A percentile compares a stretch with the other conserved stretches of the same genome.
phyloP scores from a whole-genome alignment of 768 basidiomycete species.

The Tricholoma sp. region DNA sequence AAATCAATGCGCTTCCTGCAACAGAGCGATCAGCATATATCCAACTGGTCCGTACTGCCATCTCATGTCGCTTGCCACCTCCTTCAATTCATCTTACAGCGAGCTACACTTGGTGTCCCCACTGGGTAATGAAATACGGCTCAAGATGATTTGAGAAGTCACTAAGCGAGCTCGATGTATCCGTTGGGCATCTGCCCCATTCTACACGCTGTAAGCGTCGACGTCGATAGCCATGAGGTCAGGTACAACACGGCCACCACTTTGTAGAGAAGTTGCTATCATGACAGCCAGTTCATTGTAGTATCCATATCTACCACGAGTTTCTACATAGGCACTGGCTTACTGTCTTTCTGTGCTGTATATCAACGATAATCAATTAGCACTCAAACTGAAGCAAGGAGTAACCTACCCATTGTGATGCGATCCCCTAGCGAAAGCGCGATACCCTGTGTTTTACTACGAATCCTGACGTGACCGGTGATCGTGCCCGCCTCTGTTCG shows the following conservation, averaged over 20 bases:
- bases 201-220: not conserved
- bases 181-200: no score
- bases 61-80: not conserved
- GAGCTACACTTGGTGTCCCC: conserved; percentile 35
- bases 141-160: not conserved
- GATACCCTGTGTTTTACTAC: conserved; percentile 97
- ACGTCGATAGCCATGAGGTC: no score
- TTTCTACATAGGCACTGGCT: conserved; percentile 29
- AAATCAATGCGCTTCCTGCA: conserved; percentile 71
- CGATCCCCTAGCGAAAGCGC: conserved; percentile 91
- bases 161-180: not conserved
- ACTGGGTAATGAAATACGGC: conserved; percentile 4
- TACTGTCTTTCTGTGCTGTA: conserved; percentile 38
- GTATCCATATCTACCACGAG: conserved; percentile 1
- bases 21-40: conserved; percentile 72
- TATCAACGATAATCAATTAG: not conserved
- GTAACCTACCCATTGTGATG: conserved; percentile 57
- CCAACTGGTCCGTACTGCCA: conserved; percentile 60
- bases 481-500: conserved; percentile 76
- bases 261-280: not conserved
- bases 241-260: not conserved
- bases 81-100: conserved; percentile 17
- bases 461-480: conserved; percentile 91
- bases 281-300: not conserved
- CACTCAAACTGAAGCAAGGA: not conserved